Evolutionary conservation across 805 yeast genomes (phyloP).

Genomic region (Sugiyamaella valdiviana): DNA sequence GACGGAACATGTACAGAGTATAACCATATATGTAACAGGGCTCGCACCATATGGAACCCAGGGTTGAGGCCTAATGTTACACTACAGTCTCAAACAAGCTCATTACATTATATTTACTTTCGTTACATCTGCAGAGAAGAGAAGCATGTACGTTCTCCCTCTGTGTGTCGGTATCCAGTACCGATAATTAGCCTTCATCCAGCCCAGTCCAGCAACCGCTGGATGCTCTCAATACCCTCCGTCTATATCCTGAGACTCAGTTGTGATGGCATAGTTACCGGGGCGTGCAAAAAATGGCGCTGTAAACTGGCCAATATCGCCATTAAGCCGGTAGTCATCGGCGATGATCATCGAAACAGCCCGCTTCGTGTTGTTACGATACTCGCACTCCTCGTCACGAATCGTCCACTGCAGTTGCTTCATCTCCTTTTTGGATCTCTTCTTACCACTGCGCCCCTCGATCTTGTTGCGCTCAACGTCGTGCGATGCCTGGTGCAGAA

Average conservation of each 20-base stretch:
- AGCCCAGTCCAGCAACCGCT: no score
- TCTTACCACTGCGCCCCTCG: slow-evolving; percentile 19
- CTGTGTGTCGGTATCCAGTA: no score
- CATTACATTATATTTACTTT: no score
- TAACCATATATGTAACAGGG: no score
- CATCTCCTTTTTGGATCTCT: slow-evolving; percentile 16
- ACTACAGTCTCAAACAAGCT: background rate
- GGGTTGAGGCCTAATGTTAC: background rate
- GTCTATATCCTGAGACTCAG: slow-evolving; percentile 4
- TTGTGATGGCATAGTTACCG: slow-evolving; percentile 6
- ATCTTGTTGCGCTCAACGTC: slow-evolving; percentile 17
- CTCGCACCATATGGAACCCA: background rate
- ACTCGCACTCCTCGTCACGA: slow-evolving; percentile 2
- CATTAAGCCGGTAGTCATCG: slow-evolving; percentile 12
- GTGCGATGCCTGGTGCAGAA: slow-evolving; percentile 19
- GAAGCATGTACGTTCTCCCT: no score
- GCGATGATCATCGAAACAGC: slow-evolving; percentile 11
- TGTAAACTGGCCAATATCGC: slow-evolving; percentile 9
- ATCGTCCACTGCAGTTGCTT: slow-evolving; percentile 6
- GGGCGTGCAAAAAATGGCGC: slow-evolving; percentile 6
- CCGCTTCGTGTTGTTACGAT: slow-evolving; percentile 6
- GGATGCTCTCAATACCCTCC: slow-evolving; percentile 4
- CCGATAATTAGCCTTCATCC: no score
- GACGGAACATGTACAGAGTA: no score
- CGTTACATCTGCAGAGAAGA: no score